These are phyloP conservation scores for Tilletia horrida DNA, from an alignment of 1,284 basidiomycete genomes.

Conservation along the genomic window DNA sequence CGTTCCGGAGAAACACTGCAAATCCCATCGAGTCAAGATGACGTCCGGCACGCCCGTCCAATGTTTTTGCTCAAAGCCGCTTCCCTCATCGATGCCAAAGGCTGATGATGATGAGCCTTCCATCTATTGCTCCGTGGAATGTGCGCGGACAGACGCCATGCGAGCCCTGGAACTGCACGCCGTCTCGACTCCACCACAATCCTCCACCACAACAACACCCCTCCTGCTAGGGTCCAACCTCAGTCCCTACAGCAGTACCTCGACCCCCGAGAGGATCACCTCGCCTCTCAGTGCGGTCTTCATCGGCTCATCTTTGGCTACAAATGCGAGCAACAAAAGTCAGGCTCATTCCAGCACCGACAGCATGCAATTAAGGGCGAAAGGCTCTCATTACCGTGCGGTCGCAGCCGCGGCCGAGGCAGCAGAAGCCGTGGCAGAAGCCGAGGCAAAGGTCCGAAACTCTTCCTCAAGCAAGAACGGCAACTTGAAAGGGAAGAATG, in stretches of 20 bases:
- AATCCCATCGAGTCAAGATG: not conserved
- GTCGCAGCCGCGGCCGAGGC: constrained; percentile 4
- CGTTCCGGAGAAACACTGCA: not conserved
- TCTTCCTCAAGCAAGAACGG: not conserved
- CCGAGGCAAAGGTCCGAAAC: not conserved
- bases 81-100: not conserved
- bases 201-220: not conserved
- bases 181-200: not conserved
- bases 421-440: not conserved
- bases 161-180: constrained; percentile 7
- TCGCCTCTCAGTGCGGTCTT: constrained; percentile 7
- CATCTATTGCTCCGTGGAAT: constrained; percentile 6
- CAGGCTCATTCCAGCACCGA: not conserved
- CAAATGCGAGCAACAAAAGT: not conserved
- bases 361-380: not conserved
- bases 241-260: not conserved
- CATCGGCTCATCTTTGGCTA: not conserved
- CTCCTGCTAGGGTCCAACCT: not conserved
- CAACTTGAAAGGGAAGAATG: not conserved
- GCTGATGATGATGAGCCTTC: not conserved
- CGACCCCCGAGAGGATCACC: too few species aligned
- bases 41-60: not conserved
- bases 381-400: constrained; percentile 9
- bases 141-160: constrained; percentile 10
- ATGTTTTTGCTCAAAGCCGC: constrained; percentile 12